Evolutionary conservation across 306 rosid species (phyloP).

Genomic region (Citrullus amarus): DNA sequence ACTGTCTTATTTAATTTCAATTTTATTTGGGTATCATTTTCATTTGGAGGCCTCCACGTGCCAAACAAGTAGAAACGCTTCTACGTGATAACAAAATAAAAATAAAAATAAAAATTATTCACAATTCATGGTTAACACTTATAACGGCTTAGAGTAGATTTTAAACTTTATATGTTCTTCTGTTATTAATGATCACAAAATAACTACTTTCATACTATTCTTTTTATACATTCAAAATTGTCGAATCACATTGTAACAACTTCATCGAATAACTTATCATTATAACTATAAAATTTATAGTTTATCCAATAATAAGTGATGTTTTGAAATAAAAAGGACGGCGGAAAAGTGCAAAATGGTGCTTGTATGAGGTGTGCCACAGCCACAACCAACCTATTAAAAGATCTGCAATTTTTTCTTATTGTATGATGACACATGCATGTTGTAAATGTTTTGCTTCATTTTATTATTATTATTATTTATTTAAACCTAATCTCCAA

Average conservation of each 20-base stretch:
- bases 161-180: too few species aligned
- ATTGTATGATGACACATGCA: neutral
- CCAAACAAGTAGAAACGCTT: neutral
- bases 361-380: constrained; percentile 56
- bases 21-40: neutral
- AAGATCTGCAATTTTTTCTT: neutral
- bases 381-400: neutral
- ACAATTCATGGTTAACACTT: too few species aligned
- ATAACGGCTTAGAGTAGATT: too few species aligned
- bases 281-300: neutral
- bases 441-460: constrained; percentile 1
- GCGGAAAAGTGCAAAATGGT: constrained; percentile 11
- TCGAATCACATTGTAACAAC: too few species aligned
- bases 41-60: constrained; percentile 13
- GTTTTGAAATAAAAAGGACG: neutral
- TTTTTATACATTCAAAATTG: too few species aligned
- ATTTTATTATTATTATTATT: too few species aligned
- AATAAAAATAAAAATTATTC: too few species aligned
- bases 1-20: constrained; percentile 11
- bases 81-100: too few species aligned
- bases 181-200: too few species aligned
- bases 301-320: neutral
- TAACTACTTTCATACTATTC: too few species aligned
- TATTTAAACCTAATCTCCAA: neutral
- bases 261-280: too few species aligned